Base-by-base conservation (phyloP, 306 rosid genomes). In the Ormosia emarginata region DNA sequence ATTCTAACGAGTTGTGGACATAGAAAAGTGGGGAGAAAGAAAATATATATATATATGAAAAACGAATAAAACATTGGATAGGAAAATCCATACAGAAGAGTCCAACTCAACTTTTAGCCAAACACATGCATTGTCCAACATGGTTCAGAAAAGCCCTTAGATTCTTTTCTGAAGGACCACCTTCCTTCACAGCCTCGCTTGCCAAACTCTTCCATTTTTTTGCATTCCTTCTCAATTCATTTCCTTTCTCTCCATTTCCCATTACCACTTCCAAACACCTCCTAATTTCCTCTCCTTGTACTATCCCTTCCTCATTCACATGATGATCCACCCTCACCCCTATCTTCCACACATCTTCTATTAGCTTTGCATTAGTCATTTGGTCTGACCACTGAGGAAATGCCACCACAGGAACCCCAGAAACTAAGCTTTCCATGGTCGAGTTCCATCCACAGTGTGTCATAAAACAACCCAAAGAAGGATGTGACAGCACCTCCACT, bases 371-470 rank as follows among this genome's bases (percentile, higher is more conserved):
- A 40, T 81, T 81, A 0, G 83, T 81, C 3, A 4, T 17, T 7
- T 81, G 88, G 24, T 85, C 85, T 5, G 61, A 0, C 78, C 68
- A 53, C 39, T 81, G 85, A 1, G 88, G 85, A 56, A 78, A 64
- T 0, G 62, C 88, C 71, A 85, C 83, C 61, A 77, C 46, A 0
- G 83, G 85, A 34, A 81, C 83, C 63, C 85, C 80, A 0, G 30
- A 74, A 0, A 3, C 79, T 17, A 85, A 13, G 8, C 85, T 70
- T 44, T 85, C 88, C 50, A 85, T 0, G 0, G 71, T 75, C 1
- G 85, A 85, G 41, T 85, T 85, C 88, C 88, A 85, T 2, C 85
- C 88, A 10, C 83, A 81, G 8, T 85, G 85, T 1, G 83, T 63
- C 77, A 85, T 6, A 49, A 64, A 81, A 64, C 88, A 81, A 34